These are phyloP conservation scores for Hyphopichia homilentoma DNA, from an alignment of 805 yeast genomes.

Conservation along the genomic window DNA sequence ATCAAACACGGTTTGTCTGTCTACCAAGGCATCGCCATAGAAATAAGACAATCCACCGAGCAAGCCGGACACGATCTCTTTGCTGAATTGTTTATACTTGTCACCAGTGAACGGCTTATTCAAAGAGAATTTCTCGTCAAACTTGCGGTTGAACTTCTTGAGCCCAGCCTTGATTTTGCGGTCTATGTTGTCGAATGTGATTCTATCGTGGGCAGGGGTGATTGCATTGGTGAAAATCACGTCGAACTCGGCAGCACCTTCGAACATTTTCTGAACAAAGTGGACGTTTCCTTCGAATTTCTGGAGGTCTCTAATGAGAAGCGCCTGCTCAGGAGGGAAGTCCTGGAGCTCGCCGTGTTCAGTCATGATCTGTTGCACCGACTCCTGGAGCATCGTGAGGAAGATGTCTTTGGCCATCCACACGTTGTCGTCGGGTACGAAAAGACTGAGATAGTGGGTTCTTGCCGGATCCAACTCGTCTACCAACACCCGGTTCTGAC, in stretches of 20 bases:
- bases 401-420: slow-evolving; percentile 83
- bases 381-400: slow-evolving; percentile 64
- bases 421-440: slow-evolving; percentile 63
- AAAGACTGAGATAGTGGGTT: slow-evolving; percentile 64
- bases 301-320: slow-evolving; percentile 55
- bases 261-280: slow-evolving; percentile 69
- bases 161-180: slow-evolving; percentile 28
- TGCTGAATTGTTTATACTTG: slow-evolving; percentile 55
- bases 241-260: slow-evolving; percentile 74
- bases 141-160: slow-evolving; percentile 48
- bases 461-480: slow-evolving; percentile 53
- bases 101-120: slow-evolving; percentile 49
- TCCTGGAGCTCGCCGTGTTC: slow-evolving; percentile 15
- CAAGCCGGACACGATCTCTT: slow-evolving; percentile 76
- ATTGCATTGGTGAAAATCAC: slow-evolving; percentile 52
- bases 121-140: slow-evolving; percentile 47
- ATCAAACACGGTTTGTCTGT: slow-evolving; percentile 62
- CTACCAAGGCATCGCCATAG: slow-evolving; percentile 80
- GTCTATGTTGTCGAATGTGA: slow-evolving; percentile 35
- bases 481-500: slow-evolving; percentile 18
- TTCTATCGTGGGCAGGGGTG: slow-evolving; percentile 33
- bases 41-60: slow-evolving; percentile 89
- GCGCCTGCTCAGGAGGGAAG: slow-evolving; percentile 47
- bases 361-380: slow-evolving; percentile 46
- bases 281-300: slow-evolving; percentile 74